These are phyloP conservation scores for Heritiera fomes DNA, from an alignment of 345 rosid genomes.

Conservation along the genomic window DNA sequence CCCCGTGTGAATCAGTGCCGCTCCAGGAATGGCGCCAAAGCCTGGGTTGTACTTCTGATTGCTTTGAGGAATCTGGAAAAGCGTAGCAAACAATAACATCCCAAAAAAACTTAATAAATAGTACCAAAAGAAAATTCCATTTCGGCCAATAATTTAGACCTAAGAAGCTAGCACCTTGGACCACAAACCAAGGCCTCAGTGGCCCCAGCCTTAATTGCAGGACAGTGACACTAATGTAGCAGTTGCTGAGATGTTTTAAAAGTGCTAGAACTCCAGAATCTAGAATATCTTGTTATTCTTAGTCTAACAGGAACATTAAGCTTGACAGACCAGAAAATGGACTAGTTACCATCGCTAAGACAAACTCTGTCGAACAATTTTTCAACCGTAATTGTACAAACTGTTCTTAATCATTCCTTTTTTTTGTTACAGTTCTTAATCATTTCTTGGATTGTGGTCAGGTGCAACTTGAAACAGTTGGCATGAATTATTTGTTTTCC, in stretches of 20 bases:
- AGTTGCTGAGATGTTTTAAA: background rate
- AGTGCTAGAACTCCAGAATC: background rate
- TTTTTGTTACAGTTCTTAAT: background rate
- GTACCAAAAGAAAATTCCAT: background rate
- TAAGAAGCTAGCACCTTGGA: no score
- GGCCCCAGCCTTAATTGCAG: no score
- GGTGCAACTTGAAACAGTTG: background rate
- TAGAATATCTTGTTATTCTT: background rate
- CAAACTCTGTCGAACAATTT: background rate
- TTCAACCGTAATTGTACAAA: background rate
- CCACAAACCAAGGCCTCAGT: no score
- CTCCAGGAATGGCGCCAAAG: background rate
- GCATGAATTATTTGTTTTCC: background rate
- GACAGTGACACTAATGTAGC: background rate
- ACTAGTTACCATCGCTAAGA: background rate
- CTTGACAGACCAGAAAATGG: background rate
- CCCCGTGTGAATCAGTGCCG: background rate
- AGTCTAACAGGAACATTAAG: background rate
- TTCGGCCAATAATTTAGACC: background rate
- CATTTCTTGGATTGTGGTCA: background rate
- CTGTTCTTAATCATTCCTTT: background rate
- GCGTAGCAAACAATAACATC: background rate
- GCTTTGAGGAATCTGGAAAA: constrained; percentile 5
- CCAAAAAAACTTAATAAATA: background rate
- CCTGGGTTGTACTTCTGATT: background rate